Evolutionary conservation across 2,329 filamentous ascomycete genomes (phyloP).

Genomic region (Claviceps maximensis): DNA sequence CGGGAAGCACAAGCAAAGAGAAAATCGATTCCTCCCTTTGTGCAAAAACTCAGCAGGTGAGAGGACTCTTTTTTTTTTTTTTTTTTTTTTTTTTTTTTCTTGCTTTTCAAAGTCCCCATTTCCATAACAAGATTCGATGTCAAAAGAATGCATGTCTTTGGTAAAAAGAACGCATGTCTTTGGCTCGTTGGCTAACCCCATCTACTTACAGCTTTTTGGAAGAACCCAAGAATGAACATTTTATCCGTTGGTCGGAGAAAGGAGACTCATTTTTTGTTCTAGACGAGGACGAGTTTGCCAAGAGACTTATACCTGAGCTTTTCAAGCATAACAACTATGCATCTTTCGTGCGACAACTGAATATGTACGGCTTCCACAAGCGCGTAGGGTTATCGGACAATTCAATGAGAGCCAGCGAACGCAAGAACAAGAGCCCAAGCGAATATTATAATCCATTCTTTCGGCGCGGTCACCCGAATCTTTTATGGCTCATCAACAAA

Average conservation of each 20-base stretch:
- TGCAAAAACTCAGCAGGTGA: conserved; percentile 95
- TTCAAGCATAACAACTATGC: conserved; percentile 99
- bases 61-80: conserved; percentile 11
- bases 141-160: neutral
- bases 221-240: conserved; percentile 78
- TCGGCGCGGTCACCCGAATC: conserved; percentile 78
- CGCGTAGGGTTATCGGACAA: conserved; percentile 87
- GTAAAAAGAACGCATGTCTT: too few species aligned
- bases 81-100: neutral
- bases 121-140: neutral
- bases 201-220: conserved; percentile 63
- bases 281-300: conserved; percentile 97
- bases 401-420: conserved; percentile 92
- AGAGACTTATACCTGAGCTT: conserved; percentile 88
- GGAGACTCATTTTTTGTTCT: conserved; percentile 94
- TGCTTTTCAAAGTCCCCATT: neutral
- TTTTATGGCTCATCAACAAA: conserved; percentile 94
- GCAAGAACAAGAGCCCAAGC: conserved; percentile 94
- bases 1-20: conserved; percentile 78
- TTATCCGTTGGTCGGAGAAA: conserved; percentile 94
- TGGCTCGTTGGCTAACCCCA: neutral
- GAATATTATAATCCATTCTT: conserved; percentile 98
- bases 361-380: conserved; percentile 99
- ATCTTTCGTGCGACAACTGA: conserved; percentile 87
- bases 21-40: conserved; percentile 94